Base-by-base conservation (phyloP, 139 green algal species). In the Haematococcus sp. region DNA sequence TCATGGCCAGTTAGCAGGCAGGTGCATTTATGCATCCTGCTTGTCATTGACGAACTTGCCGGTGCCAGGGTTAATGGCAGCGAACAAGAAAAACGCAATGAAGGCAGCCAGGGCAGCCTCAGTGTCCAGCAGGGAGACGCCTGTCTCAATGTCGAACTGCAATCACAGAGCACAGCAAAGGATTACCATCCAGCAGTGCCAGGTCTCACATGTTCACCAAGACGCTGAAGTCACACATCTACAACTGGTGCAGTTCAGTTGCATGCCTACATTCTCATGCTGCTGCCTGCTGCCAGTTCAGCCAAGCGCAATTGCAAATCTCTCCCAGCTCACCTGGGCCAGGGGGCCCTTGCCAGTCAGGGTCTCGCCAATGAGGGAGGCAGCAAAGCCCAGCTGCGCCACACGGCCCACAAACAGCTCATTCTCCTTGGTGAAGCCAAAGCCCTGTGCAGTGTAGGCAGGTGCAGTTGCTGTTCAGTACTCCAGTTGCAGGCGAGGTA, bases 391-490 rank as follows among this genome's bases (percentile, higher is more conserved):
- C 27, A 96, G 82, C 80, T 93, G 87, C 22, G 91, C 91, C 76
- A 95, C 61, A 61, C 91, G 76, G 31, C 91, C 91, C 13, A 93
- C 91, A 70, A 96, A 96, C 51, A 95, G 76, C 85, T 95, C 90
- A 44, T 95, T 95, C 35, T 86, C 73, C 73, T 87, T 86, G 52
- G 83, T 90, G 76, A 92, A 93, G 9, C 85, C 88, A 31, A 87
- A 82, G 52, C 70, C 64, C 20, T 65, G 54, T n/a, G 54, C 54
- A 61, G n/a, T n/a, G n/a, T n/a, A n/a, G n/a, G n/a, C n/a, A n/a
- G n/a, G n/a, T n/a, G n/a, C n/a, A n/a, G n/a, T n/a, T n/a, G n/a
- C n/a, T n/a, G n/a, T n/a, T n/a, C n/a, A n/a, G n/a, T n/a, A n/a
- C n/a, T n/a, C n/a, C n/a, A n/a, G n/a, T n/a, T n/a, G n/a, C n/a